Evolutionary conservation across 768 basidiomycete species (phyloP), one percentile per base, ranked within the genome.

Genomic region (Candolleomyces efflorescens): DNA sequence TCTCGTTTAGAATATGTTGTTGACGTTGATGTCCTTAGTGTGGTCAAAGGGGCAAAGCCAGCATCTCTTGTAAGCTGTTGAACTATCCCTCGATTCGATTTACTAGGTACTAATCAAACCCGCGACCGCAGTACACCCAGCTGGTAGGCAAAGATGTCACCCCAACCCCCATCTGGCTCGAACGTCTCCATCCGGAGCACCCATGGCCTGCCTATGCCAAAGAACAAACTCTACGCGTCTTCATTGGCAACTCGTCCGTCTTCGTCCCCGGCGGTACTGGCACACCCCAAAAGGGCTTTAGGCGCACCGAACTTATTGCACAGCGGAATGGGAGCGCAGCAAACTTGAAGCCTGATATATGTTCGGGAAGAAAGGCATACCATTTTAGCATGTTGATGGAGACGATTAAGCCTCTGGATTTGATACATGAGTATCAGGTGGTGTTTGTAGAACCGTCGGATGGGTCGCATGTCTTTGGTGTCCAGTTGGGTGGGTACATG

Each of bases 401-500:
- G 55, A 57, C 72, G 15, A 47, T 47, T n/a, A 65, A 64, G 22
- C 78, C 78, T 12, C 65, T 86, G 62, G 83, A 84, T 63, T 76
- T 75, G 60, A 73, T 61, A 9, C 84, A 86, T 56, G 84, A 86
- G 63, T 84, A 86, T 63, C 84, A 86, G 62, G 73, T 81, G 51
- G 80, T 86, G 13, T 85, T 81, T 66, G 82, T 86, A 56, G 84
- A 87, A 68, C 81, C 82, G 1, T 73, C 65, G 53, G 85, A 86
- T 62, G 82, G 83, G 5, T 74, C 78, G 3, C 83, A 84, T 68
- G 73, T 85, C 20, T 87, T 87, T 63, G 82, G 76, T 5, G 68
- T 85, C 41, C 82, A 85, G 61, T 71, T 85, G 6, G 84, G 84
- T 83, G 58, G 17, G 74, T 62, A 2, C 36, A 36, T 27, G 36